A percentile compares a stretch with the other conserved stretches of the same genome.
These are phyloP conservation scores for Boletus insuetus DNA, from an alignment of 768 basidiomycete genomes.

Conservation along the genomic window DNA sequence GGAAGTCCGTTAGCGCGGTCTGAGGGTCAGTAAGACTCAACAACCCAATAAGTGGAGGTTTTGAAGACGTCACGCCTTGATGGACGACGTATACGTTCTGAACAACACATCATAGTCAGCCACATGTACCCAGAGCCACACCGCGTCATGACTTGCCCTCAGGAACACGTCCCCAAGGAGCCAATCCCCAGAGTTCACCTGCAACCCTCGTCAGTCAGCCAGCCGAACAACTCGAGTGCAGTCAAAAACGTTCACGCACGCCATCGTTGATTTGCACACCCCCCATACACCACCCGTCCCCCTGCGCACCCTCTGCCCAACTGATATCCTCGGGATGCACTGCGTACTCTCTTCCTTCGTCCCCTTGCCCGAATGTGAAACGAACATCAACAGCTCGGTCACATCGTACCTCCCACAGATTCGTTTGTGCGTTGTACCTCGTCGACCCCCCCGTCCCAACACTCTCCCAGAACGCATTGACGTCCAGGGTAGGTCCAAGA, in stretches of 20 bases:
- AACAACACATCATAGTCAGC: constrained; percentile 6
- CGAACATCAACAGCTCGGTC: constrained; percentile 45
- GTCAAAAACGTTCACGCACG: constrained; percentile 28
- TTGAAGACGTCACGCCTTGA: constrained; percentile 37
- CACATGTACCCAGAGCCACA: background rate
- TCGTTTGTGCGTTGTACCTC: constrained; percentile 34
- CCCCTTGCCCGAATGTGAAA: constrained; percentile 42
- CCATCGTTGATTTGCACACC: constrained; percentile 54
- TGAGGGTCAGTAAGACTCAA: constrained; percentile 41
- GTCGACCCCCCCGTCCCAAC: constrained; percentile 40
- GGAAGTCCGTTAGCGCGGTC: constrained; percentile 39
- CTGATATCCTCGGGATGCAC: constrained; percentile 53
- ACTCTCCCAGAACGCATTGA: constrained; percentile 49
- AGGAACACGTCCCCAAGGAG: constrained; percentile 58
- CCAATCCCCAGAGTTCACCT: constrained; percentile 61
- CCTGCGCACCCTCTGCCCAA: constrained; percentile 42
- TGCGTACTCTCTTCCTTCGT: constrained; percentile 35
- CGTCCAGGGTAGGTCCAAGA: constrained; percentile 51
- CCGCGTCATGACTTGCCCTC: constrained; percentile 36
- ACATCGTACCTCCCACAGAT: constrained; percentile 51
- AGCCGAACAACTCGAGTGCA: background rate
- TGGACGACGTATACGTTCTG: constrained; percentile 57
- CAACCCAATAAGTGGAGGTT: constrained; percentile 46
- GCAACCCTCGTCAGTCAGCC: background rate
- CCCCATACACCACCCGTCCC: constrained; percentile 52